phyloP scores from a whole-genome alignment of 2,329 filamentous ascomycete species.

The Salinomyces thailandicus region DNA sequence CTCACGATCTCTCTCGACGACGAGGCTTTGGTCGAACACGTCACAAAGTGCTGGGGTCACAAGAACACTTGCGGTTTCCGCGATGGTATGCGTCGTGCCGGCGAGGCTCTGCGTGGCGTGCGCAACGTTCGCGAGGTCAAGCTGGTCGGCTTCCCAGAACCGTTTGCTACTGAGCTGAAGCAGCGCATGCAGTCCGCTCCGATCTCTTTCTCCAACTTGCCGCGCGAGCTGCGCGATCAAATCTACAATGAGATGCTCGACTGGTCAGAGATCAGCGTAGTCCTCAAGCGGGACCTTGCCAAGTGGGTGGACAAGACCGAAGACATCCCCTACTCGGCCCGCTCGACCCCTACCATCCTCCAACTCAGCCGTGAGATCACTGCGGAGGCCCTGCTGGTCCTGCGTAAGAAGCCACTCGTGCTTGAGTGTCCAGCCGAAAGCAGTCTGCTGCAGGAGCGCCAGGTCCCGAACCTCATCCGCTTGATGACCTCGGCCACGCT shows the following conservation, averaged over 20 bases:
- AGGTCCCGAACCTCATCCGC: constrained; percentile 11
- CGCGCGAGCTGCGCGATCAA: constrained; percentile 18
- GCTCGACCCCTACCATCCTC: constrained; percentile 24
- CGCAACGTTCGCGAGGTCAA: constrained; percentile 14
- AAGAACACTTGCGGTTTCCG: constrained; percentile 20
- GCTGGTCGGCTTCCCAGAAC: constrained; percentile 13
- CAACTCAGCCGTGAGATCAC: constrained; percentile 27
- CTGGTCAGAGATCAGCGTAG: constrained; percentile 14
- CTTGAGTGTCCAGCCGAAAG: constrained; percentile 10
- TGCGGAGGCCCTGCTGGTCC: constrained; percentile 20
- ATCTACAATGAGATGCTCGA: constrained; percentile 19
- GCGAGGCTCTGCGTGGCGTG: constrained; percentile 1
- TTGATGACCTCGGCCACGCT: constrained; percentile 17
- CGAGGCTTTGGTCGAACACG: constrained; percentile 14
- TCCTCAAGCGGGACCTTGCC: constrained; percentile 8
- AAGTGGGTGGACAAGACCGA: constrained; percentile 9
- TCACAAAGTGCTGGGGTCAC: constrained; percentile 15
- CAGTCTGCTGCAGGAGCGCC: constrained; percentile 3
- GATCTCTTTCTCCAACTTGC: constrained; percentile 16
- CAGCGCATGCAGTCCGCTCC: constrained; percentile 13
- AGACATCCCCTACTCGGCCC: constrained; percentile 9
- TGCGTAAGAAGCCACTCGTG: constrained; percentile 22
- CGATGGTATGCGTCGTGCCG: constrained; percentile 10
- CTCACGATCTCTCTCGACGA: constrained; percentile 18
- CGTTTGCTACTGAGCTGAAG: constrained; percentile 15